A percentile compares a stretch with the other conserved stretches of the same genome.
These are phyloP conservation scores for Aspergillus sp. DNA, from an alignment of 2,329 filamentous ascomycete species.

Conservation along the genomic window DNA sequence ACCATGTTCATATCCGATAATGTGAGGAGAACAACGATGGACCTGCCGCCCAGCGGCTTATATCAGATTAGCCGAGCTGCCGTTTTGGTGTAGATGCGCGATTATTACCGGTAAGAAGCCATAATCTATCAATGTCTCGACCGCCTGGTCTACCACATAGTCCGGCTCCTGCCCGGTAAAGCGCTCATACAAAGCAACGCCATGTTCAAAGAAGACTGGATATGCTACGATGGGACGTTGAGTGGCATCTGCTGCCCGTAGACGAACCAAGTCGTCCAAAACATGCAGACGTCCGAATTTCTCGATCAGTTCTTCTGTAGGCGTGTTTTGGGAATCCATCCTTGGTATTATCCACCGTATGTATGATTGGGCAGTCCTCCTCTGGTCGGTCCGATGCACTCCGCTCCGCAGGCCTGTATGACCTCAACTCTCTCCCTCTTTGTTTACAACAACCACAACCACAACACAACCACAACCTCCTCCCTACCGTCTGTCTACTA, in stretches of 20 bases:
- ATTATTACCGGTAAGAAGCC: slow-evolving; percentile 10
- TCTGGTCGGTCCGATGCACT: too few species aligned
- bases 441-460: too few species aligned
- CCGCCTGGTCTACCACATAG: slow-evolving; percentile 32
- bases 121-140: slow-evolving; percentile 19
- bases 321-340: too few species aligned
- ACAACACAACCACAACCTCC: too few species aligned
- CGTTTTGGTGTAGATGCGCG: too few species aligned
- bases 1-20: slow-evolving; percentile 36
- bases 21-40: slow-evolving; percentile 31
- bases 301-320: slow-evolving; percentile 13
- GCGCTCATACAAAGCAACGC: slow-evolving; percentile 28
- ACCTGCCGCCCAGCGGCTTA: slow-evolving; percentile 11
- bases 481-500: too few species aligned
- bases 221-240: slow-evolving; percentile 36
- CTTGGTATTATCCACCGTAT: too few species aligned
- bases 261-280: slow-evolving; percentile 35
- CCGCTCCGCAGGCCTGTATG: too few species aligned
- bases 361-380: too few species aligned
- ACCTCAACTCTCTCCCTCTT: too few species aligned
- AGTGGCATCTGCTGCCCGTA: slow-evolving; percentile 29
- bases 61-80: background rate
- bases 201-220: slow-evolving; percentile 23
- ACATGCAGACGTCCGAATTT: slow-evolving; percentile 32
- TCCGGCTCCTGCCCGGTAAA: slow-evolving; percentile 35